Evolutionary conservation across 2,329 filamentous ascomycete species (phyloP).

Genomic region (Fusarium stilboides): DNA sequence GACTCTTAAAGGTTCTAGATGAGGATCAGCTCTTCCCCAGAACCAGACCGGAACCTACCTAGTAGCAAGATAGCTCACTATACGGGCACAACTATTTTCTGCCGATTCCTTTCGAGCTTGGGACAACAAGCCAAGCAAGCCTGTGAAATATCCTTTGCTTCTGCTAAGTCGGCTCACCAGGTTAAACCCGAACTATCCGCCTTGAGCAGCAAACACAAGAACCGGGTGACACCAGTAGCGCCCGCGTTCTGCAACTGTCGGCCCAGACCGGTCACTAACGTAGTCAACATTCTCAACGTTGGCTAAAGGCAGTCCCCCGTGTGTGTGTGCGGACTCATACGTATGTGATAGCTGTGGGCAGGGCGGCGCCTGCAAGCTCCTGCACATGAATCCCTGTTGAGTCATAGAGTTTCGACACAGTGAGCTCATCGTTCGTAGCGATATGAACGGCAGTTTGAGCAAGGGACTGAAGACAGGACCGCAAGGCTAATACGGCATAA

Average conservation of each 20-base stretch:
- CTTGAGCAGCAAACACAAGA: slow-evolving; percentile 14
- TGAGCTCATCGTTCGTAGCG: slow-evolving; percentile 28
- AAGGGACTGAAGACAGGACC: slow-evolving; percentile 5
- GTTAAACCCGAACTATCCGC: slow-evolving; percentile 22
- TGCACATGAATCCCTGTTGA: slow-evolving; percentile 34
- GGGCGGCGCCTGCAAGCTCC: slow-evolving; percentile 27
- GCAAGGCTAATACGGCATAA: slow-evolving; percentile 3
- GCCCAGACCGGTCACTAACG: slow-evolving; percentile 43
- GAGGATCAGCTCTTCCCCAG: slow-evolving; percentile 32
- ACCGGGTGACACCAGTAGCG: slow-evolving; percentile 34
- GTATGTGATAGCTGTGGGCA: slow-evolving; percentile 35
- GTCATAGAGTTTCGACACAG: slow-evolving; percentile 33
- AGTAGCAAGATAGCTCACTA: too few relatives aligned
- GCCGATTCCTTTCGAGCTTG: not conserved
- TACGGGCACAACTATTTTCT: too few relatives aligned
- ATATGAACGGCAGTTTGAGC: slow-evolving; percentile 23
- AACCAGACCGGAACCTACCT: not conserved
- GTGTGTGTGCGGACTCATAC: slow-evolving; percentile 20
- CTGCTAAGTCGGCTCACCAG: slow-evolving; percentile 5
- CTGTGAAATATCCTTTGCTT: slow-evolving; percentile 2
- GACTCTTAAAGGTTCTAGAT: slow-evolving; percentile 19
- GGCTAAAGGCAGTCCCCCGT: slow-evolving; percentile 7
- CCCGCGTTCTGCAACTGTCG: slow-evolving; percentile 44
- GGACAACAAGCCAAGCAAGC: not conserved
- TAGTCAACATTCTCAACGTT: slow-evolving; percentile 24